Base-by-base conservation (phyloP, 768 basidiomycete genomes). In the Suillus sp. region DNA sequence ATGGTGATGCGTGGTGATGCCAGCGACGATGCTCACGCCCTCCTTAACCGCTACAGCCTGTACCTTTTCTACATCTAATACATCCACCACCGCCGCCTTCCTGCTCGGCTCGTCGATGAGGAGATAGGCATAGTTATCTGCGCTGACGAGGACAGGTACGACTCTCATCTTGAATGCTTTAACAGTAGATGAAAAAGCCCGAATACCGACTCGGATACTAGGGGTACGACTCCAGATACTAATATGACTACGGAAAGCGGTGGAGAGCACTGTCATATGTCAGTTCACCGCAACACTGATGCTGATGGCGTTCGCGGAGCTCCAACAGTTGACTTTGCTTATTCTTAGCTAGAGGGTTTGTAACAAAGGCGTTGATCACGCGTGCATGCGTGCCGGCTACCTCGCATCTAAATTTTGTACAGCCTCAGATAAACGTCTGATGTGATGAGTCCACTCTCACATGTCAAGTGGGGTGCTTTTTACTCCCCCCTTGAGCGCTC, bases 1-100 rank as follows among this genome's bases (percentile, higher is more conserved):
- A 74, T 97, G 96, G 75, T 95, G 93, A 76, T 97, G 96, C 2
- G 96, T 99, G 14, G 94, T 97, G 68, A 99, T 81, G 27, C 79
- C 83, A 45, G 91, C 88, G 40, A 91, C 81, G 62, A 95, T 82
- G 53, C 83, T 72, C 30, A 93, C 89, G 10, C 81, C 86, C 43
- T 85, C 83, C 11, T 78, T 75, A 48, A 86, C 76, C 2, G 92
- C 94, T 1, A 84, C 86, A 0, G 80, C 83, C 40, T 80, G 71
- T 3, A 95, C 86, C 71, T 88, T 92, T 50, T 81, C 71, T 0
- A 93, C 84, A 68, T 95, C 91, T 72, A 82, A 95, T 0, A 90
- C 87, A 73, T 95, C 94, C 64, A 96, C 83, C 0, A 86, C 90
- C 0, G 91, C 92, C 1, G 93, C 93, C 61, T 82, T 83, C 60